A percentile compares a stretch with the other conserved stretches of the same genome.
phyloP scores from a whole-genome alignment of 2,329 filamentous ascomycete species.

The Clonostachys solani region DNA sequence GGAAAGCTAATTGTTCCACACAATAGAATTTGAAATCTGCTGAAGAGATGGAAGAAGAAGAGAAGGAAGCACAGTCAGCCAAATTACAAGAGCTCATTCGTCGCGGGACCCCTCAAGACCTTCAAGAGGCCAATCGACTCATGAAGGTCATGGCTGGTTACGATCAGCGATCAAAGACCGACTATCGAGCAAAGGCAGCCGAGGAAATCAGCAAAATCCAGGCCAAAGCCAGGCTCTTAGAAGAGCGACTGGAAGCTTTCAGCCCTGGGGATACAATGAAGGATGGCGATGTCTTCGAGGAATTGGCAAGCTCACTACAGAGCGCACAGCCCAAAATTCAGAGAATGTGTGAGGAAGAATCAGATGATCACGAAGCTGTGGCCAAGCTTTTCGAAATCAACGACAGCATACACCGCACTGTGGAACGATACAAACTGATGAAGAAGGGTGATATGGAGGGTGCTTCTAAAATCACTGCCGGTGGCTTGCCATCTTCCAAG shows the following conservation, averaged over 20 bases:
- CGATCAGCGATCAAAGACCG: constrained; percentile 91
- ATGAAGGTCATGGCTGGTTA: constrained; percentile 99
- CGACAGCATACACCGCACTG: constrained; percentile 95
- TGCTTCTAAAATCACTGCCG: constrained; percentile 78
- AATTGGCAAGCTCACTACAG: constrained; percentile 82
- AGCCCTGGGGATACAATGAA: constrained; percentile 74
- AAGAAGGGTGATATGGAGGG: constrained; percentile 91
- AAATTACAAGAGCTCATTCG: constrained; percentile 97
- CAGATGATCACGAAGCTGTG: constrained; percentile 92
- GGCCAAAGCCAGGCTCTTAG: constrained; percentile 86
- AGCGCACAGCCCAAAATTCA: constrained; percentile 98
- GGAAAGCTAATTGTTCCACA: constrained; percentile 1
- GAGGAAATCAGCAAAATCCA: constrained; percentile 94
- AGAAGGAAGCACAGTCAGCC: constrained; percentile 90
- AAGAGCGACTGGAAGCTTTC: constrained; percentile 87
- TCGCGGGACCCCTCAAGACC: constrained; percentile 82
- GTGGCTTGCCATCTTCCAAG: constrained; percentile 52
- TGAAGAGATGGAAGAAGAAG: constrained; percentile 98
- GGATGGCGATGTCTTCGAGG: constrained; percentile 68
- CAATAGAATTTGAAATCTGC: constrained; percentile 84
- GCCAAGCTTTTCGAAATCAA: constrained; percentile 96
- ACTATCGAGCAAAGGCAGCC: constrained; percentile 95
- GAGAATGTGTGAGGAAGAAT: constrained; percentile 99
- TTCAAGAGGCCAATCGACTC: constrained; percentile 93
- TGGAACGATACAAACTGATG: constrained; percentile 91